Evolutionary conservation across 2,329 filamentous ascomycete species (phyloP).

Genomic region (Colletotrichum sp.): DNA sequence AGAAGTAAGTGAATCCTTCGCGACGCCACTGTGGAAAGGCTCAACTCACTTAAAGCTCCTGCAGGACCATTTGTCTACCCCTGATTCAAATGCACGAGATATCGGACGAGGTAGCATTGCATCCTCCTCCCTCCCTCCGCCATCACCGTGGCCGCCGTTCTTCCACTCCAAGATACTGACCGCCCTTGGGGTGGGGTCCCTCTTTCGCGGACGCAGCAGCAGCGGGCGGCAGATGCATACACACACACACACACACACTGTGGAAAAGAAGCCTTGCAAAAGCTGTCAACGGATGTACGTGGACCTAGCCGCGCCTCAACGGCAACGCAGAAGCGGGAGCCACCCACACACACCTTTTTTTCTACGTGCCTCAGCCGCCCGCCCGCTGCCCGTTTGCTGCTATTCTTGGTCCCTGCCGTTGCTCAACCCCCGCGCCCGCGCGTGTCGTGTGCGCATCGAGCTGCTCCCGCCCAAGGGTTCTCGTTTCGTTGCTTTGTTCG

Average conservation of each 20-base stretch:
- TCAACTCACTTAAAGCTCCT: neutral
- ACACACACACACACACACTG: neutral
- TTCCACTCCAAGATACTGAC: neutral
- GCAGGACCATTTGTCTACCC: slow-evolving; percentile 4
- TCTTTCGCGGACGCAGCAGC: neutral
- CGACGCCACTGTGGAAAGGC: neutral
- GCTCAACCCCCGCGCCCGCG: neutral
- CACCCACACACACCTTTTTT: neutral
- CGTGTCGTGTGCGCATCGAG: slow-evolving; percentile 3
- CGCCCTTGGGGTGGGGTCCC: neutral
- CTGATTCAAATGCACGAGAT: slow-evolving; percentile 7
- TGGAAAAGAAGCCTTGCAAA: neutral
- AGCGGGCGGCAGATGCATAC: neutral
- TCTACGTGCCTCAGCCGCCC: slow-evolving; percentile 4
- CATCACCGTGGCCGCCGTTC: neutral
- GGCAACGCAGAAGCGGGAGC: slow-evolving; percentile 6
- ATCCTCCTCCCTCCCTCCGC: neutral
- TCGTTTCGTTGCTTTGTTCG: neutral
- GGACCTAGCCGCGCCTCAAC: neutral
- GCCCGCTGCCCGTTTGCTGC: slow-evolving; percentile 9
- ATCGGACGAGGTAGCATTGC: slow-evolving; percentile 16
- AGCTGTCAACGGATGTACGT: slow-evolving; percentile 4
- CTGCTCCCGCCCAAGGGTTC: neutral
- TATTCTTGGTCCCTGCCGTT: neutral
- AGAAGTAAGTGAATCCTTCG: neutral